Conservation (phyloP, 305 asterid genomes). For the Andrographis paniculata region DNA sequence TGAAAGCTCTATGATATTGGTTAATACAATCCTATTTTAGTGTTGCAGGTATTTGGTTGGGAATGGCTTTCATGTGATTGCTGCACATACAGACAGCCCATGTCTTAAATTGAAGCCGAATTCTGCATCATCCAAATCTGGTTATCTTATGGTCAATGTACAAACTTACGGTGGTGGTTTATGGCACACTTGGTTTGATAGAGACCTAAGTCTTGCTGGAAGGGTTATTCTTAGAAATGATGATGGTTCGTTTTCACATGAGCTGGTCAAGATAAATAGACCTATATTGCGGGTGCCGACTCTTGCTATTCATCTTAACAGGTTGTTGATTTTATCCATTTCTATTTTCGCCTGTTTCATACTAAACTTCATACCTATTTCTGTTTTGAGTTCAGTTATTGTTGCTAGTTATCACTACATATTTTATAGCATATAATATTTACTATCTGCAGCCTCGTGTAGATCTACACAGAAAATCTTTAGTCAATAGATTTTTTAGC, state of each 20-base stretch:
- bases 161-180: slow-evolving; percentile 93
- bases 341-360: not conserved
- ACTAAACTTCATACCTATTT: slow-evolving; percentile 8
- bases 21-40: slow-evolving; percentile 24
- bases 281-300: slow-evolving; percentile 94
- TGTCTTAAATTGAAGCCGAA: slow-evolving; percentile 95
- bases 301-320: slow-evolving; percentile 89
- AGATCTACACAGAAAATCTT: slow-evolving; percentile 1
- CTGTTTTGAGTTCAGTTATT: slow-evolving; percentile 5
- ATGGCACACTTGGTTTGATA: slow-evolving; percentile 99
- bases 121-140: slow-evolving; percentile 77
- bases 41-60: slow-evolving; percentile 82
- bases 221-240: slow-evolving; percentile 73
- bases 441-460: too few relatives aligned
- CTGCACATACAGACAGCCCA: slow-evolving; percentile 97
- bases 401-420: too few relatives aligned
- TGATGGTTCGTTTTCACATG: slow-evolving; percentile 79
- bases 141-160: slow-evolving; percentile 90
- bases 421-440: too few relatives aligned
- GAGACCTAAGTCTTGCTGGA: slow-evolving; percentile 94
- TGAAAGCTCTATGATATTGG: slow-evolving; percentile 12
- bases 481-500: slow-evolving; percentile 1
- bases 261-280: slow-evolving; percentile 77
- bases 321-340: slow-evolving; percentile 26
- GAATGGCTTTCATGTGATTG: slow-evolving; percentile 86